phyloP scores from a whole-genome alignment of 2,329 filamentous ascomycete species.

The Colletotrichum tropicale region DNA sequence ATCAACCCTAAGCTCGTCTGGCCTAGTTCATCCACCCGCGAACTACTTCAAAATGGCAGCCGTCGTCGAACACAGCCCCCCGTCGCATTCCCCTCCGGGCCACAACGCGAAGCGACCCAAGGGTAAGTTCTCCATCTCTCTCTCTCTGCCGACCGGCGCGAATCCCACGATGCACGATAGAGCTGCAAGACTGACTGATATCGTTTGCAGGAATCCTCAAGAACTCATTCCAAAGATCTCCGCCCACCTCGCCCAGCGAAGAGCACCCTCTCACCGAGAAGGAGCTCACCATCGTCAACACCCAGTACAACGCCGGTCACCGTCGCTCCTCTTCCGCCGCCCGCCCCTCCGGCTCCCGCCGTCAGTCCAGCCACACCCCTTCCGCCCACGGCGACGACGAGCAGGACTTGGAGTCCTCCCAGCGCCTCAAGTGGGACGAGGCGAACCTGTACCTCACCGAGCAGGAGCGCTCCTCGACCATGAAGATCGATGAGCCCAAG shows the following conservation, averaged over 20 bases:
- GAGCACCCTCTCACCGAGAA: conserved; percentile 70
- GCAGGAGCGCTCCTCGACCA: conserved; percentile 91
- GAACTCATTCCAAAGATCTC: conserved; percentile 75
- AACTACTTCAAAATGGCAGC: conserved; percentile 43
- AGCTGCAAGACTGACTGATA: not conserved
- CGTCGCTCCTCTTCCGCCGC: conserved; percentile 81
- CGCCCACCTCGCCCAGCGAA: conserved; percentile 55
- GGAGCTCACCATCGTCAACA: conserved; percentile 93
- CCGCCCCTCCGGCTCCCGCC: conserved; percentile 68
- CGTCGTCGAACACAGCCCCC: conserved; percentile 38
- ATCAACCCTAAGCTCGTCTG: not conserved
- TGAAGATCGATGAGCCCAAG: conserved; percentile 99
- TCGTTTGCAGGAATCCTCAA: conserved; percentile 81
- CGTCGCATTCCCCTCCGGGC: conserved; percentile 46
- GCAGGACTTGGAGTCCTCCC: conserved; percentile 61
- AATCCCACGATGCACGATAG: not conserved
- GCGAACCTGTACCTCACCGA: conserved; percentile 97
- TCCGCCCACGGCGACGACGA: conserved; percentile 49
- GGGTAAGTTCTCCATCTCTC: conserved; percentile 37
- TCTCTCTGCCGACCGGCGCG: not conserved
- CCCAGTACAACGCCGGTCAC: conserved; percentile 89
- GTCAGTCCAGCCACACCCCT: conserved; percentile 64
- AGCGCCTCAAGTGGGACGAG: conserved; percentile 96
- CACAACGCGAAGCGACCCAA: conserved; percentile 48
- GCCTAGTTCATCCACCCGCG: not conserved